These are phyloP conservation scores for Penicillium sp. DNA, from an alignment of 2,329 filamentous ascomycete species.

Conservation along the genomic window DNA sequence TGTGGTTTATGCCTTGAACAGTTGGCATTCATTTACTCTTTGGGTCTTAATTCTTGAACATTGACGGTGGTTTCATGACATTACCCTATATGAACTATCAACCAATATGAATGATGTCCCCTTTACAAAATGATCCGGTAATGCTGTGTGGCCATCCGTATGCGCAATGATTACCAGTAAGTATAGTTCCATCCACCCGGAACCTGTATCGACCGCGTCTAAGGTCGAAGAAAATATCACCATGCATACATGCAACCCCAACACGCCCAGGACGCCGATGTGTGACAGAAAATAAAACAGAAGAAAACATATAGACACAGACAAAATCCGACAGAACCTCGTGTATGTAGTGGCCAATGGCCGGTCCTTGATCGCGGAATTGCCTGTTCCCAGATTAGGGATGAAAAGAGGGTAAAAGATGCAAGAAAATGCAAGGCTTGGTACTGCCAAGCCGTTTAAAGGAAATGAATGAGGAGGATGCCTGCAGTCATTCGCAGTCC, in stretches of 20 bases:
- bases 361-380: constrained; percentile 8
- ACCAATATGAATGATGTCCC: constrained; percentile 19
- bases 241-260: constrained; percentile 16
- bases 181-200: constrained; percentile 1
- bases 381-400: constrained; percentile 4
- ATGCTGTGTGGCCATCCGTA: background rate
- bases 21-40: background rate
- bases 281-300: constrained; percentile 1
- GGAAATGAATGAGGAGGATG: background rate
- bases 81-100: constrained; percentile 21
- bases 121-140: constrained; percentile 19
- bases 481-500: background rate
- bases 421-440: constrained; percentile 1
- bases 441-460: background rate
- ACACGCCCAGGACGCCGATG: constrained; percentile 15
- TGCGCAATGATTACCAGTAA: background rate
- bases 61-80: constrained; percentile 10
- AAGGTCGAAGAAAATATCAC: constrained; percentile 12
- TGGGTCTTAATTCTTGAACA: background rate
- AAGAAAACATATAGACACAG: constrained; percentile 22
- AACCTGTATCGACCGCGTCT: constrained; percentile 6
- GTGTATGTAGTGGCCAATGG: constrained; percentile 17
- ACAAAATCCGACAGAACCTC: constrained; percentile 9
- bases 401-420: constrained; percentile 8
- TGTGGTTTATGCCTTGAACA: background rate